Evolutionary conservation across 495 filamentous ascomycete genomes (phyloP), one percentile per base, ranked within the genome.

Genomic region (Talaromyces nanjingensis): DNA sequence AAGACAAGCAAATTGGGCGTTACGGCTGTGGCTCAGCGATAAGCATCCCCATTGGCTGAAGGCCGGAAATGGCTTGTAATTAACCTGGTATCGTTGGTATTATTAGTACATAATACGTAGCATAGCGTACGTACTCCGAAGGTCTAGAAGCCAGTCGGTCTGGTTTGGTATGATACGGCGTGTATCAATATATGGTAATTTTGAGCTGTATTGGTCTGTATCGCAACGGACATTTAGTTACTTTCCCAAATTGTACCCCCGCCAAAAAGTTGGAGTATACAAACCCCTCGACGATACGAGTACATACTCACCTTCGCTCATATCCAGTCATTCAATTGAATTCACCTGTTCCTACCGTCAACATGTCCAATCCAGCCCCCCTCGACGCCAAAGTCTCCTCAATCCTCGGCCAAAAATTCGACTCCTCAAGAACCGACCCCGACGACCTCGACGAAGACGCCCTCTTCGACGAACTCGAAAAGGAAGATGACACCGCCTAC

Each of bases 401-500:
- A 27, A 60, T 81, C 16, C 70, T 84, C 20, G 82, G 85, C 68
- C 56, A 64, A 62, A 58, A 64, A 64, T 25, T 33, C 56, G 65
- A 20, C 45, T 66, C 39, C 59, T 70, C 62, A 67, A 3, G 22
- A 14, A 67, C 45, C 67, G 67, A 39, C 37, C 25, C 67, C 67
- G 72, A 82, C 66, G 75, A 74, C 5, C 81, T 84, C 63, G 86
- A 91, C 71, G 87, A 90, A 77, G 89, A 91, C 70, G 87, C 85
- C 33, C 82, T 93, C 42, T 84, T 93, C 68, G 83, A 83, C 39
- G 78, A 83, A 58, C 84, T 93, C 34, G 89, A 91, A 76, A 76
- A 79, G 60, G 84, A 88, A 73, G 73, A 83, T 65, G 82, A 87
- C 60, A 79, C 84, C 64, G 77, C 78, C 60, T 89, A 90, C 75